Base-by-base conservation (phyloP, 108 stramenopile genomes). In the Fistulifera pelliculosa region DNA sequence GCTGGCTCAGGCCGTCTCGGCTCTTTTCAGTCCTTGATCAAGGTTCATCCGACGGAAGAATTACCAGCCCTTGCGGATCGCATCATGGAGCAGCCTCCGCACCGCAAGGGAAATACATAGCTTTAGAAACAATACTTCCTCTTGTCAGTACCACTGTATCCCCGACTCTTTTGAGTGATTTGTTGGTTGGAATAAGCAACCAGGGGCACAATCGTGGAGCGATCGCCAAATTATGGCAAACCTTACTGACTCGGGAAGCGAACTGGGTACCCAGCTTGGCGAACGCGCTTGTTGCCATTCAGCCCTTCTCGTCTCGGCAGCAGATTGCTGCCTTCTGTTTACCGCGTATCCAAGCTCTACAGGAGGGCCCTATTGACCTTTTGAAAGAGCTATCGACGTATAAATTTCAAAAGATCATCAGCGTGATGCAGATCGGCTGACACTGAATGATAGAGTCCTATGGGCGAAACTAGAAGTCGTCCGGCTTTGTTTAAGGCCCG, bases 401-500 rank as follows among this genome's bases (percentile, higher is more conserved):
- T 8, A 35, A 8, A 8, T 35, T 35, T 35, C 31, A 35, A 6
- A 3, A 8, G 31, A 35, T 35, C 6, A 35, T 11, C 4, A 8
- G 44, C 44, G 19, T 4, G 19, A 19, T 45, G 44, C 21, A 4
- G 56, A 57, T 19, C 56, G 39, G 11, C 42, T 47, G 25, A 38
- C 47, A 12, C 7, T 39, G 18, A 27, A 13, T 42, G 71, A 77
- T 49, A 50, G 61, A 24, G n/a, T 60, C 14, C 49, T 77, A 18
- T 82, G 81, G 81, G 74, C 81, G 14, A 56, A 62, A 17, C 56
- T 77, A 21, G 76, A 78, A 57, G 38, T 57, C 2, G 87, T 93
- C 12, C 58, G 85, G 18, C 66, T 81, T 45, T 17, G 16, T 21
- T 5, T 6, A 5, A 45, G 11, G 16, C 44, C 21, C 7, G 44